Percentiles rank a stretch among this genome's conserved stretches.
phyloP scores from a whole-genome alignment of 176 grass and related monocot genomes.

The Lolium rigidum region DNA sequence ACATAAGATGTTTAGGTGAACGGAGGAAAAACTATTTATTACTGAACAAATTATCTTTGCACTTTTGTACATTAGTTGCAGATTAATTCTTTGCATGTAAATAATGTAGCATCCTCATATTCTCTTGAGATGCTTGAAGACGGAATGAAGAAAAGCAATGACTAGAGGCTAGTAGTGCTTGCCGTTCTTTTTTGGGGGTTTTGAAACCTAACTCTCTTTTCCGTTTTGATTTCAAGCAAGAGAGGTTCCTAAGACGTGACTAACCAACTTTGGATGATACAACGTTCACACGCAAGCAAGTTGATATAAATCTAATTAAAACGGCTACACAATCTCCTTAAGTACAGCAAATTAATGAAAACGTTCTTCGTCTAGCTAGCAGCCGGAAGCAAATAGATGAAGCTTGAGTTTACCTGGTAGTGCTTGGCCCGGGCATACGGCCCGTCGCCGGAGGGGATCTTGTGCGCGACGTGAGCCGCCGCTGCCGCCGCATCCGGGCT shows the following conservation, averaged over 20 bases:
- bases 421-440: constrained; percentile 94
- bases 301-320: background rate
- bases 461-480: constrained; percentile 54
- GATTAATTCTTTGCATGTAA: background rate
- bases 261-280: background rate
- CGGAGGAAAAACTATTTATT: background rate
- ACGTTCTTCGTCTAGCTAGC: background rate
- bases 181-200: background rate
- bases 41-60: background rate
- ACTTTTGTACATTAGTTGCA: background rate
- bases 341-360: background rate
- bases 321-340: background rate
- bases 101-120: background rate
- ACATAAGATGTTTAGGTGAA: too few relatives aligned
- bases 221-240: background rate
- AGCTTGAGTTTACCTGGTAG: constrained; percentile 64
- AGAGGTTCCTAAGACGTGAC: background rate
- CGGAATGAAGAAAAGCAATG: background rate
- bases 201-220: background rate
- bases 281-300: background rate
- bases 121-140: background rate
- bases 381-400: background rate
- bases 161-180: background rate
- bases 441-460: constrained; percentile 86
- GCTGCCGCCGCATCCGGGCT: constrained; percentile 8